Evolutionary conservation across 2,329 filamentous ascomycete genomes (phyloP), one percentile per base, ranked within the genome.

Genomic region (Emericellopsis cladophorae): DNA sequence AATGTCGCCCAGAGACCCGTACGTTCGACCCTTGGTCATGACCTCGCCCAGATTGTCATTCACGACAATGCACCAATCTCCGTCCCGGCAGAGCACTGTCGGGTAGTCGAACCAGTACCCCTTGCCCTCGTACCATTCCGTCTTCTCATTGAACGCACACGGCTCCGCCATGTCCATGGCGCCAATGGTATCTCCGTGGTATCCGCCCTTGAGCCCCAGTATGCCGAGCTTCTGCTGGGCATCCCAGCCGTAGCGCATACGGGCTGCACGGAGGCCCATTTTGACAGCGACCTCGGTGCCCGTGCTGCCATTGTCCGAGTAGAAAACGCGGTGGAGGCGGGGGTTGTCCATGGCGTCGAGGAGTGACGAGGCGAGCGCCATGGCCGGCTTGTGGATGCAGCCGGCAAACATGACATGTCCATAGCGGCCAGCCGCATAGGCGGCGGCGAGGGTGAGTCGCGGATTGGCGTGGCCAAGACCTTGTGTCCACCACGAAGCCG

Each of bases 401-500:
- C 79, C 79, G 0, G 84, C 83, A 52, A 93, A 92, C 82, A 93
- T 92, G 48, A 92, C 83, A 57, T 93, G 86, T 0, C 86, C 86
- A 52, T 92, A 93, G 23, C 85, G 72, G 7, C 86, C 85, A 2
- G 86, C 84, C 0, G 87, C 85, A 52, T 92, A 81, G 0, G 86
- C 83, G 2, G 85, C 84, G 1, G 83, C 78, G 2, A 92, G 70
- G 0, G 84, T 74, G 1, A 93, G 66, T 0, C 69, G 62, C 0
- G 84, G 74, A 49, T 85, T 88, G 6, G 79, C 82, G 48, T 93
- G 87, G 1, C 87, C 86, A 0, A 93, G 70, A 2, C 86, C 86
- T 58, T 93, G 87, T 0, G 86, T 93, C 86, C 87, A 93, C 86
- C 87, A 93, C 0, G 84, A 90, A 1, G 85, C 85, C 1, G 85